Evolutionary conservation across 2,329 filamentous ascomycete species (phyloP), one percentile per base, ranked within the genome.

Genomic region (Aspergillus neotritici): DNA sequence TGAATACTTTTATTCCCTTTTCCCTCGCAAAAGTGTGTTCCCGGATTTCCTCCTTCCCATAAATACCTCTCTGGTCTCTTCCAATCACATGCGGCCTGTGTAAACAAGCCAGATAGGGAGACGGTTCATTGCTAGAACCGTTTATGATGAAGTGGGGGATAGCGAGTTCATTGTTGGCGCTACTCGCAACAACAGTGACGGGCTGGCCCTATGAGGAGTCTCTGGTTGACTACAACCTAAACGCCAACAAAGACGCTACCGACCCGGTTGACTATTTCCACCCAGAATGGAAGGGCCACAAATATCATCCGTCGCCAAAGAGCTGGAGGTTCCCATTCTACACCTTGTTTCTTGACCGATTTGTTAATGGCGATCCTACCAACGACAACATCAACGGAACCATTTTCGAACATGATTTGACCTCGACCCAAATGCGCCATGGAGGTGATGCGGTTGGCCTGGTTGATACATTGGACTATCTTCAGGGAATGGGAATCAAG

Each of bases 291-390:
- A 65, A 63, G n/a, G 64, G 72, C 48, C 76, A 79, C 37, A 58
- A 49, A 16, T 83, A 77, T 51, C 58, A 64, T 13, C 63, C 68
- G 0, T 83, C 79, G 14, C 80, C 81, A 1, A 58, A 66, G 0
- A 83, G 79, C 52, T 84, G 81, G 81, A 72, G 81, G 17, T 75
- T 84, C 48, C 81, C 81, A 0, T 78, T 83, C 55, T 84, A 84
- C 58, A 81, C 78, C 7, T 65, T 84, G 35, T 82, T 82, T 56
- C 62, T 82, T 9, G 80, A 84, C 58, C 69, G 78, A 46, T 84
- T 77, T 53, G 78, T 81, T 33, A 83, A 84, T 53, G 80, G 80
- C 14, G 76, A 84, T 52, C 80, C 80, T 6, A 70, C 68, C 2
- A 84, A 84, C 55, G 80, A 84, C 57, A 75, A 83, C 53, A 73